phyloP scores from a whole-genome alignment of 2,329 filamentous ascomycete genomes.

The Alternaria sp. region DNA sequence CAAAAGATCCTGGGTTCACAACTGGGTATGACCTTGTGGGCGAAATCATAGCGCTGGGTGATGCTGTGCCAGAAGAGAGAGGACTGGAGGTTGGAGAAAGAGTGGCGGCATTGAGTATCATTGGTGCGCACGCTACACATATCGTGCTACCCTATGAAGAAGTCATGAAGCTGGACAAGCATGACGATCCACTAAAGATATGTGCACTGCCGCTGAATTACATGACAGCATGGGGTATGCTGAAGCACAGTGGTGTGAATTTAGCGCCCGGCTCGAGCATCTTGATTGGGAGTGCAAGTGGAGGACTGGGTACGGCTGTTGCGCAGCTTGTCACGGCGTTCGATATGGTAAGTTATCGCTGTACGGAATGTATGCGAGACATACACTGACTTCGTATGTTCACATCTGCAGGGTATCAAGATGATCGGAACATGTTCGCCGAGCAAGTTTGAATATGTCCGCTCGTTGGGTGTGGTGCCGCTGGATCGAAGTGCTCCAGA shows the following conservation, averaged over 20 bases:
- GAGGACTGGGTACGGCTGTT: conserved; percentile 18
- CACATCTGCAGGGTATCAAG: background rate
- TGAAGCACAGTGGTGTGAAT: conserved; percentile 17
- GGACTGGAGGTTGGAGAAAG: conserved; percentile 12
- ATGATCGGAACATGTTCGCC: conserved; percentile 19
- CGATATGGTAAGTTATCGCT: conserved; percentile 3
- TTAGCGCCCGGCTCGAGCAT: conserved; percentile 15
- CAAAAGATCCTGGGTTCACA: conserved; percentile 13
- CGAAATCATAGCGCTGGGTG: conserved; percentile 12
- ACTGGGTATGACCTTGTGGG: conserved; percentile 20
- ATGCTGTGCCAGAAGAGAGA: conserved; percentile 1
- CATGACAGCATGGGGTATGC: conserved; percentile 22
- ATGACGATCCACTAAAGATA: conserved; percentile 14
- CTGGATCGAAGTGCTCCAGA: conserved; percentile 16
- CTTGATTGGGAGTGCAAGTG: conserved; percentile 18
- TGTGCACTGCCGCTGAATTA: conserved; percentile 17
- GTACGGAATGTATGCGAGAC: too few relatives aligned
- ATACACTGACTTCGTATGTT: too few relatives aligned
- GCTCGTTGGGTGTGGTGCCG: conserved; percentile 17
- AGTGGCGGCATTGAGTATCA: conserved; percentile 7
- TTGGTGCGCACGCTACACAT: conserved; percentile 16
- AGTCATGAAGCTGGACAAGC: conserved; percentile 1
- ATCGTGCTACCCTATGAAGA: conserved; percentile 13
- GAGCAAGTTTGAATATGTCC: conserved; percentile 16
- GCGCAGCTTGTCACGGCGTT: conserved; percentile 17